A percentile compares a stretch with the other conserved stretches of the same genome.
Conservation (phyloP, 768 basidiomycete species). For the Naganishia onofrii region DNA sequence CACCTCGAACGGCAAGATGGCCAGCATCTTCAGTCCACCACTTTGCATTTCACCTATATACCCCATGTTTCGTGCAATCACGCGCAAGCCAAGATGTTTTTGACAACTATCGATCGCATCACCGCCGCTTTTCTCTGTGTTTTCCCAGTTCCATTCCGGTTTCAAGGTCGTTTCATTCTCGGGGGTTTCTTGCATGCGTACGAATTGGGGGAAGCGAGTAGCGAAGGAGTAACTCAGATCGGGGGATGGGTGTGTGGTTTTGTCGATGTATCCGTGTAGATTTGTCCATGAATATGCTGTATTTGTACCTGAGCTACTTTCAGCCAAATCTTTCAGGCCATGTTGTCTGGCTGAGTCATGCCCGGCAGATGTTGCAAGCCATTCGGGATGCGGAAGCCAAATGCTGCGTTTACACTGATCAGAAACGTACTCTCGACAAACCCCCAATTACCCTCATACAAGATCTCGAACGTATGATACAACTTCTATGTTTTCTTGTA, state of each 20-base stretch:
- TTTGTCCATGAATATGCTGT: conserved; percentile 9
- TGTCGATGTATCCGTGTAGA: conserved; percentile 7
- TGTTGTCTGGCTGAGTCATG: too few relatives aligned
- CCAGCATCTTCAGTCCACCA: not conserved
- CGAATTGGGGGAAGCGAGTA: not conserved
- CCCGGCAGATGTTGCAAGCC: too few relatives aligned
- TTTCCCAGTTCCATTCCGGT: not conserved
- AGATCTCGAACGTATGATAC: not conserved
- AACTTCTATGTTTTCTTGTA: not conserved
- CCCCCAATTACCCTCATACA: not conserved
- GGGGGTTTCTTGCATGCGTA: not conserved
- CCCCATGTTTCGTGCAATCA: not conserved
- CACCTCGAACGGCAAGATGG: not conserved
- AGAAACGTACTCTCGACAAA: not conserved
- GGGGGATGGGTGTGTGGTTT: not conserved
- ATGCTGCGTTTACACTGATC: too few relatives aligned
- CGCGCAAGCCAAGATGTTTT: not conserved
- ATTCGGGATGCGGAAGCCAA: too few relatives aligned
- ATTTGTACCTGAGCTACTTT: not conserved
- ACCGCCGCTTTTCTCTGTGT: not conserved
- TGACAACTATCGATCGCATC: not conserved
- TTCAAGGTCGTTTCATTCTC: not conserved
- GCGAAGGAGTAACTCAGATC: not conserved
- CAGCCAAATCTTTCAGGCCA: not conserved
- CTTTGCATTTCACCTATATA: conserved; percentile 8